Evolutionary conservation across 1,284 basidiomycete genomes (phyloP).

Genomic region (Amylostereum chailletii): DNA sequence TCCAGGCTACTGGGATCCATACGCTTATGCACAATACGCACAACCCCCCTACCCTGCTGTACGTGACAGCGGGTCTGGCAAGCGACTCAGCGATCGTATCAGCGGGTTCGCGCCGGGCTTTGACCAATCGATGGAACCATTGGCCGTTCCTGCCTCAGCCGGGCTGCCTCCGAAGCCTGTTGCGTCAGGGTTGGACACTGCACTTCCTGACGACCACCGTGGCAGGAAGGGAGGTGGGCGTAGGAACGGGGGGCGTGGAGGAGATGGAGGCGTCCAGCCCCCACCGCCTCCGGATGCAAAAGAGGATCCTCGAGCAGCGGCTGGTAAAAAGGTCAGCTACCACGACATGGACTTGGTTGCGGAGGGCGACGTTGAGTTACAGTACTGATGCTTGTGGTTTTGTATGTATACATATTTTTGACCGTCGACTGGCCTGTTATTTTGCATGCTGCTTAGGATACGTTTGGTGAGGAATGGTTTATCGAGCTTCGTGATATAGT

Average conservation of each 20-base stretch:
- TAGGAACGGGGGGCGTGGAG: conserved; percentile 26
- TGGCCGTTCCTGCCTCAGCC: conserved; percentile 46
- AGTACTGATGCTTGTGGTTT: conserved; percentile 41
- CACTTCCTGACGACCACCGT: conserved; percentile 17
- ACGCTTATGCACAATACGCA: conserved; percentile 30
- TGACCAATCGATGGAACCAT: conserved; percentile 35
- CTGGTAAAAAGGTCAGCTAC: conserved; percentile 75
- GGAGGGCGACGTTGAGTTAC: conserved; percentile 77
- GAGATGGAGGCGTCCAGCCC: conserved; percentile 43
- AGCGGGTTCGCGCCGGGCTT: conserved; percentile 55
- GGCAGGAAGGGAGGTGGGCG: conserved; percentile 16
- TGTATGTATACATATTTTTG: conserved; percentile 9
- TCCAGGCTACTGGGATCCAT: conserved; percentile 48
- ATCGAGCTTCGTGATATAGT: no score
- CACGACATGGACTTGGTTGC: conserved; percentile 85
- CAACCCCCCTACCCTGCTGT: conserved; percentile 12
- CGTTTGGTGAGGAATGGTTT: no score
- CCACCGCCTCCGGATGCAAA: conserved; percentile 79
- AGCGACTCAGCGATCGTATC: conserved; percentile 65
- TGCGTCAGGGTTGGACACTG: conserved; percentile 50
- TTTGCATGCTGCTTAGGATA: neutral
- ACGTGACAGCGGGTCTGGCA: neutral
- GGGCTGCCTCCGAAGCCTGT: conserved; percentile 72
- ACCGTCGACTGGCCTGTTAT: neutral
- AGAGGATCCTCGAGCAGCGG: conserved; percentile 79